Evolutionary conservation across 2,329 filamentous ascomycete genomes (phyloP), one percentile per base, ranked within the genome.

Genomic region (Diaporthe australafricana): DNA sequence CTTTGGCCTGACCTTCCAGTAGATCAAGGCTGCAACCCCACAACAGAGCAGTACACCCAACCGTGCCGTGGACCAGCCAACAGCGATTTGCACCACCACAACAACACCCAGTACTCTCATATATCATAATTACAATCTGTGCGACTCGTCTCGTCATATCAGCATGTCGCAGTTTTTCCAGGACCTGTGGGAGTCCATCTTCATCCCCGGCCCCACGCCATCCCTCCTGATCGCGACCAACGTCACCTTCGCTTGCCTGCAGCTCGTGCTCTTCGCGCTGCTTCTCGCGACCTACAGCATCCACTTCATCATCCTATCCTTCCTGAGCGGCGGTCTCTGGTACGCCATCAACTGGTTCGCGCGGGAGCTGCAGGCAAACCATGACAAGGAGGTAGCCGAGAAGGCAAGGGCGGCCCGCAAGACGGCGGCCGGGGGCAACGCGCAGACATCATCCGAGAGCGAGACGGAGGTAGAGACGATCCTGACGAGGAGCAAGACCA

Each of bases 301-400:
- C 75, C 96, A 98, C 86, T 98, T 98, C 79, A 81, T 94, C 74
- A 87, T 96, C 71, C 89, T 99, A 7, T 97, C 94, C 16, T 78
- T 91, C 72, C 86, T 99, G 12, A 94, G 91, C 75, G 95, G 85
- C 40, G 93, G 93, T 5, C 87, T 98, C 45, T 99, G 96, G 96
- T 95, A 90, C 85, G 90, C 93, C 71, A 95, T 98, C 84, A 98
- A 98, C 88, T 99, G 96, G 96, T 98, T 99, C 79, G 95, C 94
- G 70, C 84, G 84, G 56, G 96, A 91, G 84, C 80, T 91, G 62
- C 83, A 83, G 73, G 79, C 80, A 63, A 84, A 84, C 72, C 87
- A 88, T 78, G 83, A 78, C 50, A 80, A 77, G 35, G 80, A 84
- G 73, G 82, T 84, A 73, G 81, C 81, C 65, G 80, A 85, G 72